phyloP scores from a whole-genome alignment of 352 stramenopile species.

The Phytophthora sp. region DNA sequence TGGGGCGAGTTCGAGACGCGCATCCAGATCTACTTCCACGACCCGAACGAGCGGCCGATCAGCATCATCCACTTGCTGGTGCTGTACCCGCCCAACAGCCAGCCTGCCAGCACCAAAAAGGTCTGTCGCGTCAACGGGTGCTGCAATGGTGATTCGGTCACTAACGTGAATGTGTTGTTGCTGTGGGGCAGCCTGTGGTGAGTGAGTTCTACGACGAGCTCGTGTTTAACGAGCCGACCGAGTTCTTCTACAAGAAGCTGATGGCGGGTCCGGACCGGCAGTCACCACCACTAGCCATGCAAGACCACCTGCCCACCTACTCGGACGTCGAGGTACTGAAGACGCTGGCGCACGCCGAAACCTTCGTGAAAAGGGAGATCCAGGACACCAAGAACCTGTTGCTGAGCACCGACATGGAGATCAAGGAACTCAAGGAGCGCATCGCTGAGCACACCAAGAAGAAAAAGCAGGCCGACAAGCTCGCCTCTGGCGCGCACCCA shows the following conservation, averaged over 20 bases:
- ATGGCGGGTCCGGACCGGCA: constrained; percentile 69
- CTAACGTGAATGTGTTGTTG: constrained; percentile 1
- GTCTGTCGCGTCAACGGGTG: constrained; percentile 12
- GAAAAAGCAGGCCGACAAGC: constrained; percentile 72
- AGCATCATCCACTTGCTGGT: constrained; percentile 91
- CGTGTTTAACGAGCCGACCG: constrained; percentile 97
- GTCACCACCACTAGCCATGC: constrained; percentile 67
- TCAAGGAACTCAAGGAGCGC: constrained; percentile 77
- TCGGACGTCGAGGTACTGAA: constrained; percentile 91
- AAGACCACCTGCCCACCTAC: constrained; percentile 89
- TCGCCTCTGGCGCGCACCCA: constrained; percentile 29
- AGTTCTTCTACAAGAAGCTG: constrained; percentile 96
- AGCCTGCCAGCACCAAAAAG: constrained; percentile 92
- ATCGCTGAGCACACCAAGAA: constrained; percentile 82
- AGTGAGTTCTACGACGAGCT: constrained; percentile 98
- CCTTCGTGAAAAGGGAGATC: constrained; percentile 79
- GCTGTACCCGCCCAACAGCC: constrained; percentile 83
- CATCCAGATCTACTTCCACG: constrained; percentile 97
- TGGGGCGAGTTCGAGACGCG: constrained; percentile 98
- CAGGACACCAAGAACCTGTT: constrained; percentile 76
- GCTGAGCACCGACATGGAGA: constrained; percentile 68
- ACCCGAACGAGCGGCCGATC: constrained; percentile 91
- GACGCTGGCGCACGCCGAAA: constrained; percentile 80
- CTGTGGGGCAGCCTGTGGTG: constrained; percentile 89
- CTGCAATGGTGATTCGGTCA: background rate